Evolutionary conservation across 495 filamentous ascomycete species (phyloP).

Genomic region (Oidiodendron maius): DNA sequence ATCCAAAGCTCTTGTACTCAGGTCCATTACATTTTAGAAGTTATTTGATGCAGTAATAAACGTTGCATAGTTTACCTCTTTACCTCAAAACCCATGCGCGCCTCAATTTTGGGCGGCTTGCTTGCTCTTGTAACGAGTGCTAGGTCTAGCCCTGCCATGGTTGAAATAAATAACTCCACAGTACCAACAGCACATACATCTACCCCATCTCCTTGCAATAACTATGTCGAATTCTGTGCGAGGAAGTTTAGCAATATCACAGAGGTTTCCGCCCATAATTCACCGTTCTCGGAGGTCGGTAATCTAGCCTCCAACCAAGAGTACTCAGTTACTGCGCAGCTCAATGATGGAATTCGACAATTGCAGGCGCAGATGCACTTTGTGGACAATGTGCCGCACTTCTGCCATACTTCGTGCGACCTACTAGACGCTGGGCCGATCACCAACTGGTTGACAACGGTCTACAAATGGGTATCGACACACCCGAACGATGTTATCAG

Average conservation of each 20-base stretch:
- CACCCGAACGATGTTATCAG: constrained; percentile 91
- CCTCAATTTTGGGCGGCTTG: no score
- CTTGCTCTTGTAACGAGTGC: no score
- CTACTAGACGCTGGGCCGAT: constrained; percentile 77
- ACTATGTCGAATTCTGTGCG: constrained; percentile 74
- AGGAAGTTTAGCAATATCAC: constrained; percentile 89
- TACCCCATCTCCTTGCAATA: constrained; percentile 86
- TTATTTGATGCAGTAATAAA: no score
- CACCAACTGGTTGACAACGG: constrained; percentile 61
- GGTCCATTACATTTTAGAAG: no score
- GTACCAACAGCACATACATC: no score
- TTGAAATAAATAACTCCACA: no score
- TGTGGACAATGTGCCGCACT: constrained; percentile 43
- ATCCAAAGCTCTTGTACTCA: no score
- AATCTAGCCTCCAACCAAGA: constrained; percentile 68
- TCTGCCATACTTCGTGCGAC: constrained; percentile 74
- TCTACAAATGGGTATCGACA: constrained; percentile 64
- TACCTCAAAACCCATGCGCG: no score
- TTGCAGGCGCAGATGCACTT: constrained; percentile 71
- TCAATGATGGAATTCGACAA: constrained; percentile 88
- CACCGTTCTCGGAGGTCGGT: constrained; percentile 65
- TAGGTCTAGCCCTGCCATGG: no score
- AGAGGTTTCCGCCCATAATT: constrained; percentile 81
- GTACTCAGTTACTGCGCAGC: constrained; percentile 61
- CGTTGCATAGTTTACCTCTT: no score